Percentiles rank a stretch among this genome's conserved stretches.
phyloP scores from a whole-genome alignment of 306 rosid species.

The Acmispon strigosus region DNA sequence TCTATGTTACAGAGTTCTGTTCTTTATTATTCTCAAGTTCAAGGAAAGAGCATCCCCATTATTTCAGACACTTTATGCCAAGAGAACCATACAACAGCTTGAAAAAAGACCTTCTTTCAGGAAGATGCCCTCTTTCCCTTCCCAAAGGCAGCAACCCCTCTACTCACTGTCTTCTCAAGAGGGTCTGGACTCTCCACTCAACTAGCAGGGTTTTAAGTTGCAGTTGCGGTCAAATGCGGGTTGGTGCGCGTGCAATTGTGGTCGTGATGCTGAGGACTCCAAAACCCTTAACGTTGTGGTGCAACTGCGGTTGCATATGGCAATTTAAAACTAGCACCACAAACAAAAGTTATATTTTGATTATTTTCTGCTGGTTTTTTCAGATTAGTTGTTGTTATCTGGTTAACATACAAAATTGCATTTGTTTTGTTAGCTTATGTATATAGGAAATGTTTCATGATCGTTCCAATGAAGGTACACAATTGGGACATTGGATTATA shows the following conservation, averaged over 20 bases:
- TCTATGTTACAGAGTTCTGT: constrained; percentile 29
- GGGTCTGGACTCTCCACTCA: constrained; percentile 53
- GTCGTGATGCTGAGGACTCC: no score
- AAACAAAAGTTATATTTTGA: neutral
- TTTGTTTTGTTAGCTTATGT: constrained; percentile 19
- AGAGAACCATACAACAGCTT: constrained; percentile 39
- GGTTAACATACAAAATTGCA: constrained; percentile 27
- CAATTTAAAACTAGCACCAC: no score
- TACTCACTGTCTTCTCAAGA: constrained; percentile 52
- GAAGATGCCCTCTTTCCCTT: constrained; percentile 38
- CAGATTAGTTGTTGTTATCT: neutral
- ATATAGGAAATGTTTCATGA: constrained; percentile 25
- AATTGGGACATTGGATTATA: constrained; percentile 16
- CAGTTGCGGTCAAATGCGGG: no score
- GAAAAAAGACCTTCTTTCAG: constrained; percentile 52
- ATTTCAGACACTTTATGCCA: constrained; percentile 26
- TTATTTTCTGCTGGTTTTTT: neutral
- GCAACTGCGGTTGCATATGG: no score
- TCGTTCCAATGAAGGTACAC: constrained; percentile 20
- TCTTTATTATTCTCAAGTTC: constrained; percentile 37
- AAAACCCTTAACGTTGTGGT: no score
- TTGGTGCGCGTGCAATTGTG: no score
- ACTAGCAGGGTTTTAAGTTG: neutral
- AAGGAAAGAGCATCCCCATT: constrained; percentile 45
- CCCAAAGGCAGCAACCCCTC: constrained; percentile 41